Evolutionary conservation across 2,329 filamentous ascomycete genomes (phyloP).

Genomic region (Botryotinia narcissicola): DNA sequence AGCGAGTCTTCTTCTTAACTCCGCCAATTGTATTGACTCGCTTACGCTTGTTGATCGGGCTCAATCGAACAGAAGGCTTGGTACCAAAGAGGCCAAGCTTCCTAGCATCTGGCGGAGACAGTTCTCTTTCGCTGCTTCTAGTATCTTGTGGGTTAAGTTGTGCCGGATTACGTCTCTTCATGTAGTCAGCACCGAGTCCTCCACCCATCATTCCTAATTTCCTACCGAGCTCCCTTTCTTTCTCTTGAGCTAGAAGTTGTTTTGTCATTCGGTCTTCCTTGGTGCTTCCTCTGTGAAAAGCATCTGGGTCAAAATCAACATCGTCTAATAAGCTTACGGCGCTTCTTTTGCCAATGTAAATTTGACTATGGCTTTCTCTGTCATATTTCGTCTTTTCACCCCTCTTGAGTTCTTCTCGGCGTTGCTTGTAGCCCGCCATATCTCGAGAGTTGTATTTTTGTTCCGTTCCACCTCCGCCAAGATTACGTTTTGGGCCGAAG

Average conservation of each 20-base stretch:
- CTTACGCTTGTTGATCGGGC: slow-evolving; percentile 58
- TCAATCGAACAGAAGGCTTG: slow-evolving; percentile 50
- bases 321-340: slow-evolving; percentile 65
- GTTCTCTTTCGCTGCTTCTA: slow-evolving; percentile 17
- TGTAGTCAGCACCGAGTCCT: slow-evolving; percentile 69
- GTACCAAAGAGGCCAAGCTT: slow-evolving; percentile 46
- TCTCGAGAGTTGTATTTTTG: slow-evolving; percentile 31
- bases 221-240: slow-evolving; percentile 69
- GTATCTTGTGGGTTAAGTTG: slow-evolving; percentile 22
- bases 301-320: slow-evolving; percentile 56
- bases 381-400: slow-evolving; percentile 51
- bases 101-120: slow-evolving; percentile 45
- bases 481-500: slow-evolving; percentile 40
- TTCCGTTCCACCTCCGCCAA: slow-evolving; percentile 38
- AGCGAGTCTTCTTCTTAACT: slow-evolving; percentile 72
- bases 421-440: slow-evolving; percentile 30
- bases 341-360: slow-evolving; percentile 51
- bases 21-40: slow-evolving; percentile 40
- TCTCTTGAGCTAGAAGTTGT: slow-evolving; percentile 64
- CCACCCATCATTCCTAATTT: slow-evolving; percentile 62
- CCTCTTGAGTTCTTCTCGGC: slow-evolving; percentile 29
- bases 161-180: slow-evolving; percentile 43
- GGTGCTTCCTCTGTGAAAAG: slow-evolving; percentile 52
- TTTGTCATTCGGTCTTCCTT: slow-evolving; percentile 65
- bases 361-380: slow-evolving; percentile 55